Percentiles rank a stretch among this genome's conserved stretches.
Evolutionary conservation across 2,329 filamentous ascomycete species (phyloP).

Genomic region (Penicillium glabrum): DNA sequence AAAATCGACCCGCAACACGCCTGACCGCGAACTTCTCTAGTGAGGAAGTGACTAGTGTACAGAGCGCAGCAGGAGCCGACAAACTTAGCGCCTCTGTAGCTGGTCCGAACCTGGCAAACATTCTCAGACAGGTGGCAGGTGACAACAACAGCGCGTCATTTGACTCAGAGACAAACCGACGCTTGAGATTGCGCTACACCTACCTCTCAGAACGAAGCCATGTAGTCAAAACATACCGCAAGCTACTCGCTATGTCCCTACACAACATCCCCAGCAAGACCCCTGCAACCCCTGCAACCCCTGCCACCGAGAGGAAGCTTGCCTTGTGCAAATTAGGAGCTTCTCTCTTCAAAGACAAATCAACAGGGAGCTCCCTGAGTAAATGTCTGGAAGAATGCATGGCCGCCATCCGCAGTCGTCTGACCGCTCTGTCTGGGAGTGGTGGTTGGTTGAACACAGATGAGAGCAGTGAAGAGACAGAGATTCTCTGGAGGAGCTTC

Average conservation of each 20-base stretch:
- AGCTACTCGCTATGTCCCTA: constrained; percentile 36
- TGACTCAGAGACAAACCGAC: constrained; percentile 61
- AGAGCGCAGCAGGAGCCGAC: constrained; percentile 68
- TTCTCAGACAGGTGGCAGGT: constrained; percentile 30
- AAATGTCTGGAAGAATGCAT: constrained; percentile 36
- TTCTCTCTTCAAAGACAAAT: constrained; percentile 31
- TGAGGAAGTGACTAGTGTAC: constrained; percentile 74
- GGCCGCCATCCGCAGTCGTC: constrained; percentile 32
- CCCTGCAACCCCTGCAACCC: neutral
- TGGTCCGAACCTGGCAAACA: constrained; percentile 36
- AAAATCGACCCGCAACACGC: constrained; percentile 72
- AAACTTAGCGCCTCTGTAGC: constrained; percentile 60
- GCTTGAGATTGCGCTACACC: constrained; percentile 66
- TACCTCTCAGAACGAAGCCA: constrained; percentile 72
- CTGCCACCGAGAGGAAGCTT: constrained; percentile 12
- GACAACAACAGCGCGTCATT: constrained; percentile 49
- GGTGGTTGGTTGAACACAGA: constrained; percentile 49
- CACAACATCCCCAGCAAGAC: constrained; percentile 22
- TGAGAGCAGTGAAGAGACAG: constrained; percentile 55
- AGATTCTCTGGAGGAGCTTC: constrained; percentile 63
- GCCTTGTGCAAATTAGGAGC: constrained; percentile 30
- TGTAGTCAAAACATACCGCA: constrained; percentile 65
- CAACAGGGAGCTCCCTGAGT: constrained; percentile 23
- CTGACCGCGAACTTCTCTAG: constrained; percentile 71
- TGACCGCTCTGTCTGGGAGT: constrained; percentile 33